Conservation (phyloP, 2,329 filamentous ascomycete species). For the Beauveria australis region DNA sequence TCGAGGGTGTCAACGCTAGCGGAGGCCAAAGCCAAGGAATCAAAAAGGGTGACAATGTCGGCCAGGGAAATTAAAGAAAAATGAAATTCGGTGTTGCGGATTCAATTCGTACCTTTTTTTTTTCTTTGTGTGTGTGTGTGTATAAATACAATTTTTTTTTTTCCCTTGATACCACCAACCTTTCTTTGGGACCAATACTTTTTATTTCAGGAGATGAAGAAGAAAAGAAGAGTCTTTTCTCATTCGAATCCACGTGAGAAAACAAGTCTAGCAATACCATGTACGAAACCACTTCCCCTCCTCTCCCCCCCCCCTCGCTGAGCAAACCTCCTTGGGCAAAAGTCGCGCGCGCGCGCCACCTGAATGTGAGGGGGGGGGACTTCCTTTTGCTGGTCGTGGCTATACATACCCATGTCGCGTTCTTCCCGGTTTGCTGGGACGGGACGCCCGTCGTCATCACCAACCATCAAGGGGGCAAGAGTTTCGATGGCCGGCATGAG, state of each 20-base stretch:
- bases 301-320: too few species aligned
- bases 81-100: background rate
- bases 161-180: too few species aligned
- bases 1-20: conserved; percentile 33
- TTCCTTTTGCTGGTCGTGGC: background rate
- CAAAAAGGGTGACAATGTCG: conserved; percentile 29
- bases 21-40: conserved; percentile 37
- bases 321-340: too few species aligned
- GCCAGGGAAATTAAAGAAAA: conserved; percentile 31
- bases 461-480: background rate
- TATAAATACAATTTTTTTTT: too few species aligned
- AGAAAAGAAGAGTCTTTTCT: background rate
- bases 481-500: too few species aligned
- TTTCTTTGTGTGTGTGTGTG: too few species aligned
- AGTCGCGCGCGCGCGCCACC: background rate
- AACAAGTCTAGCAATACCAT: background rate
- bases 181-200: too few species aligned
- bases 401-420: background rate
- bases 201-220: background rate
- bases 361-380: background rate
- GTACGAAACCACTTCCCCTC: too few species aligned
- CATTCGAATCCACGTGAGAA: background rate
- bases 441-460: background rate
- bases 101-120: background rate
- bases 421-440: conserved; percentile 2